Conservation (phyloP, 2,329 filamentous ascomycete species). For the Phialophora expanda region DNA sequence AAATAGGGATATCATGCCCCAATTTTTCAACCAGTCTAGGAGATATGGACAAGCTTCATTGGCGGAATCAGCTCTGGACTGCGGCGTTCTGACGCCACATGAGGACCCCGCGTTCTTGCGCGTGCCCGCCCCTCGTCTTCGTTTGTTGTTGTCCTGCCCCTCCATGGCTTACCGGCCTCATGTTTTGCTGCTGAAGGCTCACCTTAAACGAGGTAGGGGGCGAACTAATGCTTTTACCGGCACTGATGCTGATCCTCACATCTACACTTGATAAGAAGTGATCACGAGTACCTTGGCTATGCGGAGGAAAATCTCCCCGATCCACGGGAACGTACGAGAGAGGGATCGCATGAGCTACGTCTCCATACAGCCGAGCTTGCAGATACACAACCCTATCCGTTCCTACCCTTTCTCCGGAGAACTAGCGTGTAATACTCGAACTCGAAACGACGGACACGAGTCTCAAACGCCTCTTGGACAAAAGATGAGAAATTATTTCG, state of each 20-base stretch:
- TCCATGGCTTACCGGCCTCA: not conserved
- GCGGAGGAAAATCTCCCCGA: conserved; percentile 13
- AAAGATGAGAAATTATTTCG: not conserved
- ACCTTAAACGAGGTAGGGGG: not conserved
- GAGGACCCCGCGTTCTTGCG: not conserved
- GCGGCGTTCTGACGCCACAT: conserved; percentile 6
- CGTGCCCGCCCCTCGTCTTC: conserved; percentile 2
- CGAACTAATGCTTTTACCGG: not conserved
- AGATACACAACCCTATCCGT: conserved; percentile 4
- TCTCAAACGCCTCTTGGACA: not conserved
- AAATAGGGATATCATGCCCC: not conserved
- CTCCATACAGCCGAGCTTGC: conserved; percentile 8
- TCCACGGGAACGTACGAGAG: not conserved
- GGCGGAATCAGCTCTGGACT: not conserved
- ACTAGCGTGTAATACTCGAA: not conserved
- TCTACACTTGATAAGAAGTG: not conserved
- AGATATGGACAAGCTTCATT: conserved; percentile 8
- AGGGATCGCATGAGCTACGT: not conserved
- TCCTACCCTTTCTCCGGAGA: conserved; percentile 10
- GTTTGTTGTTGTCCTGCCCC: conserved; percentile 1
- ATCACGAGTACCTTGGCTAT: not conserved
- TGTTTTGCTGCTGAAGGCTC: not conserved
- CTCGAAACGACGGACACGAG: not conserved
- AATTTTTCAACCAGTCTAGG: not conserved
- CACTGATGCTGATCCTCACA: not conserved